These are phyloP conservation scores for Pterula multifida DNA, from an alignment of 1,284 basidiomycete species.

Conservation along the genomic window DNA sequence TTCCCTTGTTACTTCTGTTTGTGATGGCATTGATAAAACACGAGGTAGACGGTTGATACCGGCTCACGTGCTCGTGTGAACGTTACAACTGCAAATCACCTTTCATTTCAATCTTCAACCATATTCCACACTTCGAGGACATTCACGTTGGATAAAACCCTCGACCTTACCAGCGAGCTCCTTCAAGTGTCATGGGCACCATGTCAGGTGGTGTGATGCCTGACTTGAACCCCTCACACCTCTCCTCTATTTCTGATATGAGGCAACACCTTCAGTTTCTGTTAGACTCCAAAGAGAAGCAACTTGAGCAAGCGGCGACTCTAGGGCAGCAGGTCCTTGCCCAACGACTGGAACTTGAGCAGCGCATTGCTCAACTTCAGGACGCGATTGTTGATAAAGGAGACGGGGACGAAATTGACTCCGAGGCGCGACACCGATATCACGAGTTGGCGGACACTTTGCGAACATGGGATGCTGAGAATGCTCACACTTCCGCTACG, in stretches of 20 bases:
- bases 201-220: not conserved
- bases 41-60: no score
- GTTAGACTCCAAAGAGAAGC: constrained; percentile 80
- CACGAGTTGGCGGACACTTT: constrained; percentile 71
- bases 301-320: constrained; percentile 80
- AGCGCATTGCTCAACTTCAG: constrained; percentile 71
- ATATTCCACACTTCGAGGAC: not conserved
- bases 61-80: not conserved
- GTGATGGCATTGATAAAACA: no score
- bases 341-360: constrained; percentile 86
- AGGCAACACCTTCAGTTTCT: constrained; percentile 68
- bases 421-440: constrained; percentile 59
- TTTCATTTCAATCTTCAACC: constrained; percentile 1
- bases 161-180: not conserved
- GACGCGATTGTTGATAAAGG: constrained; percentile 44
- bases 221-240: not conserved
- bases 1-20: not conserved
- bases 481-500: constrained; percentile 62
- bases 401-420: constrained; percentile 51
- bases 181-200: constrained; percentile 1
- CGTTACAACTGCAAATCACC: not conserved
- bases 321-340: constrained; percentile 85
- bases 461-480: constrained; percentile 73
- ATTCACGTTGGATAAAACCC: not conserved
- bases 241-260: constrained; percentile 51